Evolutionary conservation across 2,329 filamentous ascomycete genomes (phyloP).

Genomic region (Pseudocercospora eumusae): DNA sequence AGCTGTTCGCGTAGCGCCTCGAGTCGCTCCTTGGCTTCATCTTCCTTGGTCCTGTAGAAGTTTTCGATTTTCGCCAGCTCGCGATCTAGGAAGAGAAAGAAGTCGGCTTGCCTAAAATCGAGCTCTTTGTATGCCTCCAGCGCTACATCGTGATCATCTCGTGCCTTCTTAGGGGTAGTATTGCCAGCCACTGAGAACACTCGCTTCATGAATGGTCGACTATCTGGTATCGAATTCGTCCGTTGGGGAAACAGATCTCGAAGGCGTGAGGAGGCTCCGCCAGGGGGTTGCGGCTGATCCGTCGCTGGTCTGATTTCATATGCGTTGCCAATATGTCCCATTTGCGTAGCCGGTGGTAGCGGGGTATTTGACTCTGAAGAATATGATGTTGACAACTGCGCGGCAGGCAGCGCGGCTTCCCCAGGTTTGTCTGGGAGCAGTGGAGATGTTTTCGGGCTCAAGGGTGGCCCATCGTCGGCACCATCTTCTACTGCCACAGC

Average conservation of each 20-base stretch:
- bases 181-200: conserved; percentile 29
- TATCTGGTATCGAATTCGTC: conserved; percentile 44
- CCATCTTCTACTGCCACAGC: conserved; percentile 46
- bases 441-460: conserved; percentile 16
- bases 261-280: conserved; percentile 33
- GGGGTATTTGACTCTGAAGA: conserved; percentile 11
- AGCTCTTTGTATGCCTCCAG: conserved; percentile 64
- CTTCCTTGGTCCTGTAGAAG: conserved; percentile 87
- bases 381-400: conserved; percentile 6
- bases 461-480: conserved; percentile 15
- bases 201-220: conserved; percentile 29
- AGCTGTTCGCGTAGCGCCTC: conserved; percentile 75
- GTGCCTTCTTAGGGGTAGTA: conserved; percentile 37
- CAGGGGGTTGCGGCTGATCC: conserved; percentile 12
- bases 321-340: conserved; percentile 33
- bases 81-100: conserved; percentile 78
- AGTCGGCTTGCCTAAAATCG: conserved; percentile 75
- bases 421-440: conserved; percentile 1
- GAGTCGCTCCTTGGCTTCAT: conserved; percentile 75
- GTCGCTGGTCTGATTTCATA: conserved; percentile 28
- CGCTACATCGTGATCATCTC: conserved; percentile 48
- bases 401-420: neutral
- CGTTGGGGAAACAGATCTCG: conserved; percentile 40
- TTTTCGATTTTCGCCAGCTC: conserved; percentile 89
- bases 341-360: conserved; percentile 28